Base-by-base conservation (phyloP, 2,329 filamentous ascomycete genomes). In the Cladosporium sp. region DNA sequence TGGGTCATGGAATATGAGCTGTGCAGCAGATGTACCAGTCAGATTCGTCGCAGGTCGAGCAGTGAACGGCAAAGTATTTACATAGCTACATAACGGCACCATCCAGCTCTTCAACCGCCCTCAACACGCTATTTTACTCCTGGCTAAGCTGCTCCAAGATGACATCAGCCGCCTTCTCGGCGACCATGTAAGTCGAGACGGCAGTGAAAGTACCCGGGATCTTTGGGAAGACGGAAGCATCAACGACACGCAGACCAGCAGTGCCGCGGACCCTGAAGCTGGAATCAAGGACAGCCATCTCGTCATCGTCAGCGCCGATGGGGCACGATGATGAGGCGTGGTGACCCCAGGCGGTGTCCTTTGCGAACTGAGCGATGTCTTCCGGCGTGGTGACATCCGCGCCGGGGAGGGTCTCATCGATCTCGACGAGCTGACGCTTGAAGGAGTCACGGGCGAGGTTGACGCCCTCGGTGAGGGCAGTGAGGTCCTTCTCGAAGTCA, bases 81-180 rank as follows among this genome's bases (percentile, higher is more conserved):
- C 32, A 39, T 47, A 30, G 43, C 43, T 29, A 47, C 43, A 30
- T 38, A 39, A 39, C 11, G 15, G 15, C 36, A 30, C 13, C 37
- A 32, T 32, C 44, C 22, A 39, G 15, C 24, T 40, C 27, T 40
- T 22, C 22, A 32, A 20, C 17, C 11, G 11, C 2, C 15, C 7
- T 15, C n/a, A 38, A 7, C 5, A 39, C 8, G 7, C 22, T 24
- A 11, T n/a, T 19, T 17, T 41, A 48, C 4, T 34, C 7, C 37
- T 48, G 11, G 27, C n/a, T 47, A 29, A 53, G 41, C 34, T 50
- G 45, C 29, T 52, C 32, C 47, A 72, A 49, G 47, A 84, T 83
- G 5, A 74, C 75, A 63, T 83, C 80, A 2, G 79, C 77, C 1
- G 82, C 82, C 70, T 84, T 85, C 70, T 85, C 80, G 1, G 72